Base-by-base conservation (phyloP, 2,329 filamentous ascomycete genomes). In the Exophiala aquamarina region DNA sequence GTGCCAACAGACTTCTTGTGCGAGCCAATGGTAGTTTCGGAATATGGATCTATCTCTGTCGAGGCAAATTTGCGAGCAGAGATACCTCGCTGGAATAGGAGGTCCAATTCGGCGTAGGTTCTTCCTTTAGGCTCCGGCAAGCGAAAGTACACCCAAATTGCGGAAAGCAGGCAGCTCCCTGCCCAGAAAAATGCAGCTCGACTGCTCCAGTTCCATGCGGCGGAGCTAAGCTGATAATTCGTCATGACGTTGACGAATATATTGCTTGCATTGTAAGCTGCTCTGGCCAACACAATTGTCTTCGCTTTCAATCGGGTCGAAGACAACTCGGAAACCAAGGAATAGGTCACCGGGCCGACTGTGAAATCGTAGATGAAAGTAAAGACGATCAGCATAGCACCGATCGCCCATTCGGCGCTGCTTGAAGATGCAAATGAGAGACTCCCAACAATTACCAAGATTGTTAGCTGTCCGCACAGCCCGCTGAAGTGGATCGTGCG, bases 291-390 rank as follows among this genome's bases (percentile, higher is more conserved):
- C 2, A 77, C 76, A 19, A 79, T 74, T 1, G 76, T 77, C 65
- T 79, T 78, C 17, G 70, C 68, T 50, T 75, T 74, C 19, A 81
- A 69, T 10, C 76, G 67, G 1, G 74, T 76, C 1, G 76, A 77
- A 0, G 75, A 74, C 4, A 79, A 65, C 56, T 80, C 77, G 0
- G 75, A 69, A 20, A 79, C 67, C 18, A 80, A 60, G 1, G 69
- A 71, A 56, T 78, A 80, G 9, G 70, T 75, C 2, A 79, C 70
- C 0, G 76, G 75, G 0, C 77, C 78, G n/a, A 80, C 69, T 3
- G 74, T 73, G 47, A 73, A 69, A 63, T 75, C 74, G 60, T 80
- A 81, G 10, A 74, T 65, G 44, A 79, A 75, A 0, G 73, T 77
- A 55, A 75, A 79, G 31, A 77, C 60, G 38, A 81, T 68, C 3